phyloP scores from a whole-genome alignment of 805 yeast species.

The Saturnispora galanensis region DNA sequence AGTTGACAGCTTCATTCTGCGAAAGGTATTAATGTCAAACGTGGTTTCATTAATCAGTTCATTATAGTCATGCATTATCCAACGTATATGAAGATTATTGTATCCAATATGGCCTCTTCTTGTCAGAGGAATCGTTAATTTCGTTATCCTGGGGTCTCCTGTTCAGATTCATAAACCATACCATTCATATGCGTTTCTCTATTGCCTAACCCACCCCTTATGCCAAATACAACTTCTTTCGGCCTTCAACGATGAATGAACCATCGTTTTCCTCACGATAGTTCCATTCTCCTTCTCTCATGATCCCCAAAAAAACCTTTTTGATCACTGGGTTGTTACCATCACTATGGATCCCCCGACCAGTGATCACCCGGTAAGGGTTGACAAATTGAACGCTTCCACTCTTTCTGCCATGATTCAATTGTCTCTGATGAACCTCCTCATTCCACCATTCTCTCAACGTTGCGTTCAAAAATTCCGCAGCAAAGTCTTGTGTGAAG shows the following conservation, averaged over 20 bases:
- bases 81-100: no score
- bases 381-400: constrained; percentile 31
- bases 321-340: constrained; percentile 46
- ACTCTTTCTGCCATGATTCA: constrained; percentile 29
- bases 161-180: no score
- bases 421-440: constrained; percentile 38
- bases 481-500: constrained; percentile 38
- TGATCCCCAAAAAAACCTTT: constrained; percentile 30
- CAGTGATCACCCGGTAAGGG: constrained; percentile 47
- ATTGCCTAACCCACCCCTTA: no score
- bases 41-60: no score
- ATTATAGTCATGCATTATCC: no score
- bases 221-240: constrained; percentile 8
- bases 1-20: no score
- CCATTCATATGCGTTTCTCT: no score
- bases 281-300: constrained; percentile 30
- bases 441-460: constrained; percentile 53
- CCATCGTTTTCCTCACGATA: constrained; percentile 38
- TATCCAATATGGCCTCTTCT: no score
- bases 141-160: no score
- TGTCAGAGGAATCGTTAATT: no score
- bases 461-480: constrained; percentile 26
- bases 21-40: no score
- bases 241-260: constrained; percentile 36
- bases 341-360: constrained; percentile 60